Evolutionary conservation across 768 basidiomycete genomes (phyloP).

Genomic region (Rhodocollybia butyracea): DNA sequence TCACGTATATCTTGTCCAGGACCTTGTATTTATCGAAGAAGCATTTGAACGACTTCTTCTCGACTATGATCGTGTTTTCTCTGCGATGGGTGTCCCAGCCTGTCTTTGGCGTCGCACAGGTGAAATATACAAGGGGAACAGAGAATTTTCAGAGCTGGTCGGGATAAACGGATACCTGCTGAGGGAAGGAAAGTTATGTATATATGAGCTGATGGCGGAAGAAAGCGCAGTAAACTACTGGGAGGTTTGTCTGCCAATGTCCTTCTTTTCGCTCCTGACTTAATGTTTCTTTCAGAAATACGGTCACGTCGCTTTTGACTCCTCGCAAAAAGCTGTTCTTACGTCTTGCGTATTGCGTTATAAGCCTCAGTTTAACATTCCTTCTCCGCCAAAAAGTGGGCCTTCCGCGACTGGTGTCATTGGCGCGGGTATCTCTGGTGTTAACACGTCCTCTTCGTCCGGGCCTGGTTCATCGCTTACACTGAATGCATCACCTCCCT

Average conservation of each 20-base stretch:
- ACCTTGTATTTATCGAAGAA: slow-evolving; percentile 97
- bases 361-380: slow-evolving; percentile 56
- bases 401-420: neutral
- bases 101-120: slow-evolving; percentile 97
- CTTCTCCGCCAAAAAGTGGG: neutral
- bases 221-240: slow-evolving; percentile 96
- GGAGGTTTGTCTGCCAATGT: slow-evolving; percentile 55
- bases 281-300: slow-evolving; percentile 64
- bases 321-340: slow-evolving; percentile 88
- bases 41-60: slow-evolving; percentile 93
- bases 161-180: slow-evolving; percentile 85
- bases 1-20: slow-evolving; percentile 34
- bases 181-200: slow-evolving; percentile 92
- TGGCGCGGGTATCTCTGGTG: slow-evolving; percentile 3
- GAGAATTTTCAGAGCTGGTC: slow-evolving; percentile 90
- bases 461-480: slow-evolving; percentile 6
- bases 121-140: slow-evolving; percentile 98
- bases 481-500: slow-evolving; percentile 11
- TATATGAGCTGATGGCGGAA: slow-evolving; percentile 98
- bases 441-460: slow-evolving; percentile 5
- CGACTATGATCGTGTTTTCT: slow-evolving; percentile 92
- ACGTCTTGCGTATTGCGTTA: slow-evolving; percentile 87
- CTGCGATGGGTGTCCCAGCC: slow-evolving; percentile 95
- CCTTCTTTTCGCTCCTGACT: neutral
- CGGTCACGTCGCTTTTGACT: slow-evolving; percentile 88